Base-by-base conservation (phyloP, 2,329 filamentous ascomycete genomes). In the Aureobasidium sp. region DNA sequence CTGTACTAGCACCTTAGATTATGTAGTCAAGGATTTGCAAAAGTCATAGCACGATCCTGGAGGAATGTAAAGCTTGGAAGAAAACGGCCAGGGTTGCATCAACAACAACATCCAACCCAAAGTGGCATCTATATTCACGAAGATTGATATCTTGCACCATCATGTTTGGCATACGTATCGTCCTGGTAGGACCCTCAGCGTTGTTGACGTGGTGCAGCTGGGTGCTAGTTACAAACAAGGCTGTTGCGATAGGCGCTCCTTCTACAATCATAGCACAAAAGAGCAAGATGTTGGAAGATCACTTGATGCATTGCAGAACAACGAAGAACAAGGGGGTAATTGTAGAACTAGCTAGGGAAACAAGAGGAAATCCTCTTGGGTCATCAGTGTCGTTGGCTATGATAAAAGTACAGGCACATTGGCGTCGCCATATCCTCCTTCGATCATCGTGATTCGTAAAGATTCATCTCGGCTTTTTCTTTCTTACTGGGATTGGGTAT, bases 381-480 rank as follows among this genome's bases (percentile, higher is more conserved):
- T 57, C 53, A 46, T 57, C 53, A 57, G 39, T 39, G 39, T 57
- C 53, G 29, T 57, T 46, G 53, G n/a, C 27, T 57, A 44, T 23
- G 41, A 57, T 57, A 57, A 46, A 57, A 57, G 53, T 57, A 57
- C 39, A 57, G 53, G 29, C 36, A 44, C 39, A 41, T 29, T 20
- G 23, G 36, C 34, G n/a, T 42, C 53, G 41, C 37, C 39, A 46
- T 46, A 17, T 60, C 46, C 46, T 60, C 57, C 46, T 51, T 36
- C 34, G 20, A 26, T 60, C 46, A 51, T 60, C 57, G 42, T 60
- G 57, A 60, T 60, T 60, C 57, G 37, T 60, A 60, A 51, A 60
- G 46, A 42, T 60, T 60, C 57, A 60, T 60, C 9, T 36, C 36
- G 41, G 26, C 39, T 57, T 46, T 46, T 57, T 34, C 37, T n/a